Conservation (phyloP, 2,329 filamentous ascomycete species). For the Ceratocystis alfenasii region DNA sequence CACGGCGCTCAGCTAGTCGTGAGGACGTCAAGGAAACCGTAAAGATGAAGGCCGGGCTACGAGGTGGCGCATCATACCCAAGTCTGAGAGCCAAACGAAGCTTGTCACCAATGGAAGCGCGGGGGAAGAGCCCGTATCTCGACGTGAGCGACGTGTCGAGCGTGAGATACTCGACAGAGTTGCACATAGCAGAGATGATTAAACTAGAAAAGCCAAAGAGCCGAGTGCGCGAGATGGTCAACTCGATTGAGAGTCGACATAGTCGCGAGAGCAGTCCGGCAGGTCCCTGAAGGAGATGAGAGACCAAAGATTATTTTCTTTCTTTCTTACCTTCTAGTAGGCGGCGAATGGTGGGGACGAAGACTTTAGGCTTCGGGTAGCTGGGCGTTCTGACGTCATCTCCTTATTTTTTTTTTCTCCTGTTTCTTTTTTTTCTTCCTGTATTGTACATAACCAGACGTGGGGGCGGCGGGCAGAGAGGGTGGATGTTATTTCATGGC, state of each 20-base stretch:
- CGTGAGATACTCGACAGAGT: constrained; percentile 16
- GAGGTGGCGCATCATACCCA: constrained; percentile 11
- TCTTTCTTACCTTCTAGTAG: not conserved
- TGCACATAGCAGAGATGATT: constrained; percentile 37
- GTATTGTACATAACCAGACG: constrained; percentile 9
- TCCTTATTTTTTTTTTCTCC: constrained; percentile 10
- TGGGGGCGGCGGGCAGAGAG: not conserved
- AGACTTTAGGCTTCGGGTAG: constrained; percentile 3
- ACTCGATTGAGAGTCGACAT: constrained; percentile 38
- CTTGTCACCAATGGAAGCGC: constrained; percentile 15
- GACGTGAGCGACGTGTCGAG: constrained; percentile 17
- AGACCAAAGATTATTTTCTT: constrained; percentile 4
- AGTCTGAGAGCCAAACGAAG: constrained; percentile 10
- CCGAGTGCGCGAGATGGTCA: constrained; percentile 44
- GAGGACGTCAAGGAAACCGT: not conserved
- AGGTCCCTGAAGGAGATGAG: constrained; percentile 2
- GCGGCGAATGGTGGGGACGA: not conserved
- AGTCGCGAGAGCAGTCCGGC: constrained; percentile 35
- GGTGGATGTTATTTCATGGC: not conserved
- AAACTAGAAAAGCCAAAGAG: constrained; percentile 34
- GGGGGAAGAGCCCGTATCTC: constrained; percentile 16
- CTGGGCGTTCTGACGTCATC: not conserved
- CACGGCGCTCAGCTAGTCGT: not conserved
- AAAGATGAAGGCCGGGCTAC: not conserved
- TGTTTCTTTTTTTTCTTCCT: constrained; percentile 12